Conservation (phyloP, 192 early-diverging fungal species). For the Backusella psychrophila region DNA sequence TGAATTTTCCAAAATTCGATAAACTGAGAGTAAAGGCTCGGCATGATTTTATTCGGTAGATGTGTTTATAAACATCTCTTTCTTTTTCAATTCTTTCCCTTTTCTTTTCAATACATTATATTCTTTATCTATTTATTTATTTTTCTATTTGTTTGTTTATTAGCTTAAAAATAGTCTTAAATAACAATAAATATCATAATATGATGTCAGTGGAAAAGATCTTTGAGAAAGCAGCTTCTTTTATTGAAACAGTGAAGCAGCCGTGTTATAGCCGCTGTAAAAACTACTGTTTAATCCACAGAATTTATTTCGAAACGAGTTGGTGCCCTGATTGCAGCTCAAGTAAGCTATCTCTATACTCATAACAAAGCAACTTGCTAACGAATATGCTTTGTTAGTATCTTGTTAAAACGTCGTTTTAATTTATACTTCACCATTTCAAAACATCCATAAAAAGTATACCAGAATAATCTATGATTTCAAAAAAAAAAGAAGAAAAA, state of each 20-base stretch:
- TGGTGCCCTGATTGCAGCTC: constrained; percentile 27
- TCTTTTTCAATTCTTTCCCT: not conserved
- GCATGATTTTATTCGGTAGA: not conserved
- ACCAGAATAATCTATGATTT: not conserved
- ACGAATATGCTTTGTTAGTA: not conserved
- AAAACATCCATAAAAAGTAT: not conserved
- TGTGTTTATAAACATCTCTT: not conserved
- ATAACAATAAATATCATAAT: not conserved
- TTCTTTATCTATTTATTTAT: not conserved
- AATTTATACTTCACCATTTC: not conserved
- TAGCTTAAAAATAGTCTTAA: not conserved
- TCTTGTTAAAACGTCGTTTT: not conserved
- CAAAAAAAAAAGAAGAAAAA: not conserved
- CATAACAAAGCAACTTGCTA: not conserved
- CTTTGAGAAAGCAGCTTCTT: not conserved
- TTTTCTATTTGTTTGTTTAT: not conserved
- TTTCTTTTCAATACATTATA: not conserved
- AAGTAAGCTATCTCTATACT: not conserved
- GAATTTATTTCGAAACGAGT: constrained; percentile 22
- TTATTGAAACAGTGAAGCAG: not conserved
- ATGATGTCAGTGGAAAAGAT: not conserved
- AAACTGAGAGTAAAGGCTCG: not conserved
- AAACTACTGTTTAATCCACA: constrained; percentile 30
- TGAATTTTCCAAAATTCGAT: not conserved
- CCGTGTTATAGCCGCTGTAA: constrained; percentile 3